Base-by-base conservation (phyloP, 352 stramenopile genomes). In the Phytophthora constricta region DNA sequence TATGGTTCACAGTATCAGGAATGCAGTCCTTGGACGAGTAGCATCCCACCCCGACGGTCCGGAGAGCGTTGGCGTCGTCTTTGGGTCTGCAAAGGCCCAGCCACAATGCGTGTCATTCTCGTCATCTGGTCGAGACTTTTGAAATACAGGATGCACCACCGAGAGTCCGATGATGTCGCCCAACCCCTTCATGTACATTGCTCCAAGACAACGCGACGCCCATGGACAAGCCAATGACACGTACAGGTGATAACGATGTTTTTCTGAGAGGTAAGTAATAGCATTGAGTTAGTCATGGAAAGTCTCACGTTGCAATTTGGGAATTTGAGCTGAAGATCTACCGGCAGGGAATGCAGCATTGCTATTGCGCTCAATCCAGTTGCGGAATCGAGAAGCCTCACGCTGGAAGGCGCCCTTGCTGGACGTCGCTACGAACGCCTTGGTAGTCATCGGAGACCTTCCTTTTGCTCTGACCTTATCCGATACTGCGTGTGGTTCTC, bases 181-280 rank as follows among this genome's bases (percentile, higher is more conserved):
- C 33, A 99, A 76, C 16, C 92, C 91, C 70, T 98, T 98, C 10
- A 98, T 45, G 8, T 87, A 76, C 57, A 91, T 77, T 13, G 92
- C 72, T 20, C 90, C 82, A 14, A 96, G 57, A 37, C 77, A 86
- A 9, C 77, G 77, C 0, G 63, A 76, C 8, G 77, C 77, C 71
- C 74, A 81, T 20, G 96, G 96, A 82, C 95, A 98, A 9, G 94
- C 95, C 43, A 93, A 82, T 49, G 89, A 92, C n/a, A 98, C 80
- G 75, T 97, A 98, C 23, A 98, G 68, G 75, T 98, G 92, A 65
- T 99, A 84, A 17, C 73, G 68, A n/a, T 72, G 25, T 42, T 74
- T 77, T 27, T 79, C 67, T 79, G 34, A 17, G 43, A 25, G 11
- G n/a, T 52, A 19, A 39, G 45, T 20, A 31, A 23, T 28, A 53